These are phyloP conservation scores for Rhodotorula mucilaginosa DNA, from an alignment of 1,284 basidiomycete genomes.

Conservation along the genomic window DNA sequence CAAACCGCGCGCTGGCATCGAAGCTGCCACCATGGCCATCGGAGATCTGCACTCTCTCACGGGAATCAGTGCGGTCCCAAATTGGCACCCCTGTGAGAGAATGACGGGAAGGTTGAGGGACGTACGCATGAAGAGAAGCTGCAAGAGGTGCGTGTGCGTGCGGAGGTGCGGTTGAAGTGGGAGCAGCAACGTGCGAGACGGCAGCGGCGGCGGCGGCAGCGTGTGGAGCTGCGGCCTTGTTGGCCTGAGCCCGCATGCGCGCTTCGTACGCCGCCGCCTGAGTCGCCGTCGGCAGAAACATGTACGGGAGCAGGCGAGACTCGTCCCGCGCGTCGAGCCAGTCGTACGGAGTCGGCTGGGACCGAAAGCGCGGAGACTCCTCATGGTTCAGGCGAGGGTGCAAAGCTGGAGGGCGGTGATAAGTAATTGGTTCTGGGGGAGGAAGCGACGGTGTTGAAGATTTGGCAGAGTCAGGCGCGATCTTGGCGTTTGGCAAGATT, in stretches of 20 bases:
- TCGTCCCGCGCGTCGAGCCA: conserved; percentile 25
- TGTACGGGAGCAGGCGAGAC: conserved; percentile 21
- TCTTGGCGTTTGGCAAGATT: no score
- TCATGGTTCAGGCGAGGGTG: conserved; percentile 15
- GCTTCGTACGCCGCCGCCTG: conserved; percentile 3
- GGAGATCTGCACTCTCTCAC: no score
- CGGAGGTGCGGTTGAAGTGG: background rate
- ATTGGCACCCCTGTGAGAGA: no score
- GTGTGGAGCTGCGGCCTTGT: background rate
- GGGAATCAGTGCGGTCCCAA: no score
- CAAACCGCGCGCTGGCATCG: no score
- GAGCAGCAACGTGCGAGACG: background rate
- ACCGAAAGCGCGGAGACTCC: no score
- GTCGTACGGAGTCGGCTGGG: conserved; percentile 12
- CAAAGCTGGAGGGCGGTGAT: conserved; percentile 21
- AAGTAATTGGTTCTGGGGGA: conserved; percentile 33
- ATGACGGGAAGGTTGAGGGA: no score
- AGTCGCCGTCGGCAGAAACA: conserved; percentile 17
- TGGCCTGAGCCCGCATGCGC: conserved; percentile 7
- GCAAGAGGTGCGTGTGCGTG: no score
- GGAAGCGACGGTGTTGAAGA: background rate
- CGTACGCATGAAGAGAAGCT: no score
- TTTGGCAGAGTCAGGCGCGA: background rate
- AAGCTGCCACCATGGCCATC: no score
- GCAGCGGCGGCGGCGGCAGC: background rate